phyloP scores from a whole-genome alignment of 306 rosid genomes.

The Parietaria judaica region DNA sequence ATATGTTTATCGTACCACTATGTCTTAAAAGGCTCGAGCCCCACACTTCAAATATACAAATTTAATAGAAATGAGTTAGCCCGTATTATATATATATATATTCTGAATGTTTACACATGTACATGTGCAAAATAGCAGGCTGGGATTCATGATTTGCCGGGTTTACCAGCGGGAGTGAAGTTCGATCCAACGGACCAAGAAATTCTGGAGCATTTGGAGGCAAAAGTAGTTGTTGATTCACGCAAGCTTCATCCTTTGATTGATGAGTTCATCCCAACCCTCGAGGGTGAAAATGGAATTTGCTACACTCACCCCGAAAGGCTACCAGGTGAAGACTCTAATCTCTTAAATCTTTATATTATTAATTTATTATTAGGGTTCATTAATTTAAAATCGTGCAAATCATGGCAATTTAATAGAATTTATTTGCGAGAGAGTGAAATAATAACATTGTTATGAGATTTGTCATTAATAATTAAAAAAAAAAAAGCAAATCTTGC shows the following conservation, averaged over 20 bases:
- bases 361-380: neutral
- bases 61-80: too few species aligned
- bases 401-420: too few species aligned
- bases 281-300: slow-evolving; percentile 82
- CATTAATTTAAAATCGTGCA: neutral
- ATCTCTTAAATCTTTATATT: neutral
- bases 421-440: neutral
- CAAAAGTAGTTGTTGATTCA: slow-evolving; percentile 47
- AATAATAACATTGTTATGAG: too few species aligned
- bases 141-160: slow-evolving; percentile 61
- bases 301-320: slow-evolving; percentile 94
- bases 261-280: slow-evolving; percentile 75
- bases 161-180: slow-evolving; percentile 82
- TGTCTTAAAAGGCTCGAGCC: too few species aligned
- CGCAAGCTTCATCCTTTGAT: slow-evolving; percentile 76
- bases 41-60: too few species aligned
- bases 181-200: slow-evolving; percentile 89
- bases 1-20: too few species aligned
- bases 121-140: slow-evolving; percentile 19
- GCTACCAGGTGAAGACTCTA: slow-evolving; percentile 51
- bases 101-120: neutral
- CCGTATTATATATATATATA: too few species aligned
- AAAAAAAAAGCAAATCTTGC: too few species aligned
- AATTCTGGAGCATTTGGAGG: slow-evolving; percentile 79
- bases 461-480: too few species aligned